A percentile compares a stretch with the other conserved stretches of the same genome.
Evolutionary conservation across 164 flowering plant genomes (phyloP).

Genomic region (Nymphaea thermarum): DNA sequence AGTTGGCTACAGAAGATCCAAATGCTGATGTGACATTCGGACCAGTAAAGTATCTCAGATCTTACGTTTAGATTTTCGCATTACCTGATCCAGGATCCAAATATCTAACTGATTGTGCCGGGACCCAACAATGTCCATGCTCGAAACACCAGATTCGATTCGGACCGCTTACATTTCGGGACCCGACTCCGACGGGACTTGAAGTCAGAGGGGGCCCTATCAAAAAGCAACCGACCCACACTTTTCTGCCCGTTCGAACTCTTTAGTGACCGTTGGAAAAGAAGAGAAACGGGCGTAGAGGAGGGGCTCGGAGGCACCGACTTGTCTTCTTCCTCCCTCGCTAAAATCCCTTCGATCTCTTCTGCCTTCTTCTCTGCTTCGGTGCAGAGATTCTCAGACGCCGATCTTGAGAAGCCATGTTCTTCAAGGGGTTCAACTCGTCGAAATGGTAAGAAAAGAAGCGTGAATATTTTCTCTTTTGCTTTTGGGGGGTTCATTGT

Average conservation of each 20-base stretch:
- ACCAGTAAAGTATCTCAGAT: no score
- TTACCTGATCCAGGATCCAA: no score
- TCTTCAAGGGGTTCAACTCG: slow-evolving; percentile 55
- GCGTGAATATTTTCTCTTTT: not conserved
- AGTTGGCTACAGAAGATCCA: no score
- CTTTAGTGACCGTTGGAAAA: not conserved
- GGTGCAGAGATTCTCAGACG: slow-evolving; percentile 14
- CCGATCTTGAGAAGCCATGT: slow-evolving; percentile 21
- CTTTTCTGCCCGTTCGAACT: not conserved
- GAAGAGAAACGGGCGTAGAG: not conserved
- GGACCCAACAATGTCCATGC: no score
- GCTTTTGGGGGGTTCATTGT: not conserved
- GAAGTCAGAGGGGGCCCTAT: no score
- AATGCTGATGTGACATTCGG: no score
- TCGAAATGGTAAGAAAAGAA: slow-evolving; percentile 57
- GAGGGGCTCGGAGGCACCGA: not conserved
- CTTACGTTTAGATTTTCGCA: no score
- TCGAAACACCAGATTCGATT: no score
- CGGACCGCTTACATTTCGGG: no score
- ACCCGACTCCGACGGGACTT: no score
- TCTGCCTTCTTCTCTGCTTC: slow-evolving; percentile 1
- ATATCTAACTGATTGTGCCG: no score
- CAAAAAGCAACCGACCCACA: no score
- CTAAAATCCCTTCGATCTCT: not conserved
- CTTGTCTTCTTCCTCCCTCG: slow-evolving; percentile 1